These are phyloP conservation scores for Balakata baccata DNA, from an alignment of 345 rosid genomes.

Conservation along the genomic window DNA sequence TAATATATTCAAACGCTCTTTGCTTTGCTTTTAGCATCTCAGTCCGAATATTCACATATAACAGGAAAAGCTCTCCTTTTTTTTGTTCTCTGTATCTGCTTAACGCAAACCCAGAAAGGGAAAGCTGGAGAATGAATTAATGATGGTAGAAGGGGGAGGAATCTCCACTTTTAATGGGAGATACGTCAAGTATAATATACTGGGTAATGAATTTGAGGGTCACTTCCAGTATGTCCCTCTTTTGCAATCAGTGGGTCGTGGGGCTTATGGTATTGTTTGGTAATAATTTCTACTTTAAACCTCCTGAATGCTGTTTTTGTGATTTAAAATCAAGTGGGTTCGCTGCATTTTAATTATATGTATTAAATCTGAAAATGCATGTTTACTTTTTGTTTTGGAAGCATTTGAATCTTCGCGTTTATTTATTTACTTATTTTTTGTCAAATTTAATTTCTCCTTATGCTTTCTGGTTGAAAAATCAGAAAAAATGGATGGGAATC, in stretches of 20 bases:
- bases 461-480: background rate
- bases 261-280: slow-evolving; percentile 92
- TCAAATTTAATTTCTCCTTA: background rate
- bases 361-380: background rate
- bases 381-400: too few relatives aligned
- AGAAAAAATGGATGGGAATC: background rate
- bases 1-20: background rate
- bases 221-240: slow-evolving; percentile 77
- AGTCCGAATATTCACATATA: background rate
- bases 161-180: slow-evolving; percentile 38
- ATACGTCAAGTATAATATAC: slow-evolving; percentile 57
- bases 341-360: background rate
- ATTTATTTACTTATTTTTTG: background rate
- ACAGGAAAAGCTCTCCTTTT: background rate
- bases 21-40: background rate
- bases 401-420: background rate
- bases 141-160: slow-evolving; percentile 24
- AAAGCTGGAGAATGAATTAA: slow-evolving; percentile 40
- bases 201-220: slow-evolving; percentile 64
- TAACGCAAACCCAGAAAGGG: background rate
- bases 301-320: background rate
- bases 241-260: slow-evolving; percentile 77
- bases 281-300: slow-evolving; percentile 19
- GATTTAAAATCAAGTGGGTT: background rate
- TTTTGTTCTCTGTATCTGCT: background rate